phyloP scores from a whole-genome alignment of 2,329 filamentous ascomycete genomes.

The Xylariomycetidae sp. region DNA sequence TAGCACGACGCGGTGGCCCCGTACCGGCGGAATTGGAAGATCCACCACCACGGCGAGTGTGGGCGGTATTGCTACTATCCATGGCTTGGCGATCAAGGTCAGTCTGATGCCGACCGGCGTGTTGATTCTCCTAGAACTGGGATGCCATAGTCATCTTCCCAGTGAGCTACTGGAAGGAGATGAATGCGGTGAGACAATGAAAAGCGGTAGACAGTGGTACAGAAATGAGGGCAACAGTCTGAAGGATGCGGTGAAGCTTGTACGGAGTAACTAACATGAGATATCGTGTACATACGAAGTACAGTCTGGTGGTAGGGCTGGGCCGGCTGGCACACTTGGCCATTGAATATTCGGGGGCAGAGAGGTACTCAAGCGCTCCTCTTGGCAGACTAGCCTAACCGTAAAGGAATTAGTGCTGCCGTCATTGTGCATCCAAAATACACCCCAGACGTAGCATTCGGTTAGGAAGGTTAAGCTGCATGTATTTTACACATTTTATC shows the following conservation, averaged over 20 bases:
- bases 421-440: too few relatives aligned
- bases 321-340: too few relatives aligned
- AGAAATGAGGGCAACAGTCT: too few relatives aligned
- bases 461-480: too few relatives aligned
- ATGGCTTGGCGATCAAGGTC: slow-evolving; percentile 12
- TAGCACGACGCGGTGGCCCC: slow-evolving; percentile 14
- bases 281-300: not conserved
- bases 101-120: slow-evolving; percentile 6
- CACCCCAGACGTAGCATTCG: too few relatives aligned
- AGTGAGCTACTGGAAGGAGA: not conserved
- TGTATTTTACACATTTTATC: too few relatives aligned
- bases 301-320: not conserved
- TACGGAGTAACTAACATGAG: not conserved
- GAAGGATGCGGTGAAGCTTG: not conserved
- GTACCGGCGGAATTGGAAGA: slow-evolving; percentile 6
- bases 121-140: slow-evolving; percentile 9
- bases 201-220: too few relatives aligned
- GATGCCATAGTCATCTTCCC: slow-evolving; percentile 13
- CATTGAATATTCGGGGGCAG: too few relatives aligned
- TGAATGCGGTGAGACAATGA: not conserved
- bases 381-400: too few relatives aligned
- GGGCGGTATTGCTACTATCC: slow-evolving; percentile 10
- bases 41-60: slow-evolving; percentile 7
- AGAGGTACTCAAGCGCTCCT: too few relatives aligned
- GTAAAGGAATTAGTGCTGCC: too few relatives aligned